Base-by-base conservation (phyloP, 495 filamentous ascomycete species). In the Xylaria telfairii region DNA sequence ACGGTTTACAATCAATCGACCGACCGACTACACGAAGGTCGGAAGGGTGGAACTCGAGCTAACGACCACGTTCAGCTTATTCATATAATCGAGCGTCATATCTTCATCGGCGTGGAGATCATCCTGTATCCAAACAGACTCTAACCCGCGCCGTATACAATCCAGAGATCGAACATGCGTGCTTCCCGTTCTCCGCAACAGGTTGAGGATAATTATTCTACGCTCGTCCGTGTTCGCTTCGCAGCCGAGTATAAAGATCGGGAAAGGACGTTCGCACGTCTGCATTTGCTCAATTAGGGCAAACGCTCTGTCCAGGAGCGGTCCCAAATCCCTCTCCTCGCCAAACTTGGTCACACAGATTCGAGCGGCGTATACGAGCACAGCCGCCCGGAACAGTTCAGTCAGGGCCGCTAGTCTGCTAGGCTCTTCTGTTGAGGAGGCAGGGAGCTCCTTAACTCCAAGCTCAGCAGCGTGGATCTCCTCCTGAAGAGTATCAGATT, bases 171-270 rank as follows among this genome's bases (percentile, higher is more conserved):
- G 68, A 28, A 70, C 62, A 15, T 62, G 65, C 15, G 65, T 69
- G 32, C 67, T 75, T 49, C 78, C 78, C 30, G 75, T 73, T 60
- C 77, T 77, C 17, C 73, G 8, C 28, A 81, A 75, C 6, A 79
- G 53, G 21, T 81, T 78, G 17, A 81, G 77, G 10, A 80, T 62
- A 2, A 68, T 70, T 4, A 73, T 73, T 53, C 79, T 72, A 47
- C 80, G 77, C 17, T 79, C 78, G 69, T 82, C 80, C 39, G 68
- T 75, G 42, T 75, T 66, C 13, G 81, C 80, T 65, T 83, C 80
- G 71, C 78, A 81, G 34, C 80, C 81, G n/a, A 82, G 59, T 51
- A 82, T 73, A 51, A 83, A 77, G n/a, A 83, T 49, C 10, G 80
- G 79, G 61, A 81, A 81, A 39, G 79, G 79, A 6, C 71, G 75